Base-by-base conservation (phyloP, 179 eudicot species). In the Drosera spatulata region DNA sequence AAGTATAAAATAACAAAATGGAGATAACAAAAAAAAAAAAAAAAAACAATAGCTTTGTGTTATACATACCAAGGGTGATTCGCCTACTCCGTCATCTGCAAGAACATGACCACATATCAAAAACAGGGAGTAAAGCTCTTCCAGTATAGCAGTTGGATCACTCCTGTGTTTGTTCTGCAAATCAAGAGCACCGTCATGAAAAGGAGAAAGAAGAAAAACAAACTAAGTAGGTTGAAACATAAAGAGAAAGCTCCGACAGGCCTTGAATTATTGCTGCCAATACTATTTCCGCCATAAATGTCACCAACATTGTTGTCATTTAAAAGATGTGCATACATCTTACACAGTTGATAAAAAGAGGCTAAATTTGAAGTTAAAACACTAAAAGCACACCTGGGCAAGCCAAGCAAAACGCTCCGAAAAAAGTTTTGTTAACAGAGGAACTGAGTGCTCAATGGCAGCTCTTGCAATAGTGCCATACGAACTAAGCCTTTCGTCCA, bases 401-500 rank as follows among this genome's bases (percentile, higher is more conserved):
- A 94, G 94, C 73, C 74, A 71, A 9, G 85, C 74, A 69, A 90
- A 66, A 50, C 82, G 87, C 65, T 94, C 97, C 39, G 80, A 61
- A 65, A 94, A 80, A 53, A 77, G 74, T 67, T 82, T 67, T 50
- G 85, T 77, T 63, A 94, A 87, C 45, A 94, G 75, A 56, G 97
- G 95, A 70, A 83, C 61, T 59, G 96, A 70, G 41, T 68, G 63
- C 67, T 79, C 88, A 66, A 80, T 71, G 60, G 97, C 82, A 59
- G 96, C 89, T 68, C 97, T 79, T 44, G 91, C 99, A 64, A 94
- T 86, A 60, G 87, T 91, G 62, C 85, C 99, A 73, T 94, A 94
- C 33, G 91, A 90, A 70, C 85, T 85, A 67, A 94, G 73, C 76
- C 99, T 90, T 80, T 94, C 99, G 77, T 94, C 99, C 97, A 90